These are phyloP conservation scores for Kwoniella pini DNA, from an alignment of 768 basidiomycete genomes.

Conservation along the genomic window DNA sequence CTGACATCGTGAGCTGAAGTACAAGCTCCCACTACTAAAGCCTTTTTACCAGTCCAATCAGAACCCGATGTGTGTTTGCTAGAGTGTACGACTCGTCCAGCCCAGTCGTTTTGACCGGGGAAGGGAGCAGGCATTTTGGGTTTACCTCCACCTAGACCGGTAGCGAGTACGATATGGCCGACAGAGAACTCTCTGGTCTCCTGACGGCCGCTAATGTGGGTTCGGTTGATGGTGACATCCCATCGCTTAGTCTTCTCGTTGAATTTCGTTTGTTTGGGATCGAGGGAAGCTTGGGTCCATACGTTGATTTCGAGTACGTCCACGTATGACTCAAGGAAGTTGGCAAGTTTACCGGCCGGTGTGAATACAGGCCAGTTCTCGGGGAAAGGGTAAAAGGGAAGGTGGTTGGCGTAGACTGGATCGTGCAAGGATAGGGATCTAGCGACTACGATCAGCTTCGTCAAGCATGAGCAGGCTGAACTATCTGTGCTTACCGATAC, in stretches of 20 bases:
- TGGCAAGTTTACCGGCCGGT: slow-evolving; percentile 63
- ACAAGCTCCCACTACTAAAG: slow-evolving; percentile 45
- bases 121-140: slow-evolving; percentile 57
- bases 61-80: slow-evolving; percentile 34
- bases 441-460: too few relatives aligned
- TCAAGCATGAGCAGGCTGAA: too few relatives aligned
- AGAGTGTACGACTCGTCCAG: slow-evolving; percentile 40
- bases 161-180: slow-evolving; percentile 62
- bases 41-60: slow-evolving; percentile 46
- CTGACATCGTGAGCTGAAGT: slow-evolving; percentile 43
- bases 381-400: slow-evolving; percentile 62
- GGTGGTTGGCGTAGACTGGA: slow-evolving; percentile 55
- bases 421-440: slow-evolving; percentile 37
- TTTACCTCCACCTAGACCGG: slow-evolving; percentile 61
- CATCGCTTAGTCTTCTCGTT: slow-evolving; percentile 53
- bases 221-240: slow-evolving; percentile 41
- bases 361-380: slow-evolving; percentile 56
- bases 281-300: slow-evolving; percentile 58
- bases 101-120: slow-evolving; percentile 37
- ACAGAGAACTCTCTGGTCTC: slow-evolving; percentile 54
- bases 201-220: slow-evolving; percentile 13
- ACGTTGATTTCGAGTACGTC: slow-evolving; percentile 65
- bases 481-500: slow-evolving; percentile 63
- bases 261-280: slow-evolving; percentile 37
- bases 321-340: slow-evolving; percentile 70